A percentile compares a stretch with the other conserved stretches of the same genome.
phyloP scores from a whole-genome alignment of 805 yeast genomes.

The Pachysolen tannophilus region DNA sequence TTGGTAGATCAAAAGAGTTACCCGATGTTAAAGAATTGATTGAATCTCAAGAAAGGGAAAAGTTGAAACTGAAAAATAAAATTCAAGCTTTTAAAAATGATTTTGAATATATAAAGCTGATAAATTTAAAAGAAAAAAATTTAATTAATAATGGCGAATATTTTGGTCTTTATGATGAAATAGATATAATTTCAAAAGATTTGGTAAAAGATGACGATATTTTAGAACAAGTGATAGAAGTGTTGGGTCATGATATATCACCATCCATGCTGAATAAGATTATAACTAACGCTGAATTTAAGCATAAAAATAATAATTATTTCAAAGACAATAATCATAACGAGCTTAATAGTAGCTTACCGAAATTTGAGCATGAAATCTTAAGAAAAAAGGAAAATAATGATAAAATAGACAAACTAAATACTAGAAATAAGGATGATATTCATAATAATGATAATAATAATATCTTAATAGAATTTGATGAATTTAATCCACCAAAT shows the following conservation, averaged over 20 bases:
- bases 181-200: slow-evolving; percentile 10
- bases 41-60: slow-evolving; percentile 21
- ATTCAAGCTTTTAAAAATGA: slow-evolving; percentile 11
- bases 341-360: too few species aligned
- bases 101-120: slow-evolving; percentile 13
- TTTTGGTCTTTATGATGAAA: slow-evolving; percentile 34
- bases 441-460: background rate
- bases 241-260: too few species aligned
- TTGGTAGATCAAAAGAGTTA: slow-evolving; percentile 76
- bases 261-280: too few species aligned
- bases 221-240: too few species aligned
- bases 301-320: too few species aligned
- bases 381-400: slow-evolving; percentile 6
- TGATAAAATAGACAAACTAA: slow-evolving; percentile 6
- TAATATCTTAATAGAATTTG: slow-evolving; percentile 11
- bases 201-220: slow-evolving; percentile 12
- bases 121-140: slow-evolving; percentile 18
- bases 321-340: too few species aligned
- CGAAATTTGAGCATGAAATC: too few species aligned
- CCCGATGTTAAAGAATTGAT: slow-evolving; percentile 58
- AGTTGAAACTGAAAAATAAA: slow-evolving; percentile 14
- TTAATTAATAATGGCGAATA: slow-evolving; percentile 27
- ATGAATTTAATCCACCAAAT: slow-evolving; percentile 24
- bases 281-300: too few species aligned
- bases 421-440: slow-evolving; percentile 10